Evolutionary conservation across 2,329 filamentous ascomycete genomes (phyloP).

Genomic region (Verticillium isaacii): DNA sequence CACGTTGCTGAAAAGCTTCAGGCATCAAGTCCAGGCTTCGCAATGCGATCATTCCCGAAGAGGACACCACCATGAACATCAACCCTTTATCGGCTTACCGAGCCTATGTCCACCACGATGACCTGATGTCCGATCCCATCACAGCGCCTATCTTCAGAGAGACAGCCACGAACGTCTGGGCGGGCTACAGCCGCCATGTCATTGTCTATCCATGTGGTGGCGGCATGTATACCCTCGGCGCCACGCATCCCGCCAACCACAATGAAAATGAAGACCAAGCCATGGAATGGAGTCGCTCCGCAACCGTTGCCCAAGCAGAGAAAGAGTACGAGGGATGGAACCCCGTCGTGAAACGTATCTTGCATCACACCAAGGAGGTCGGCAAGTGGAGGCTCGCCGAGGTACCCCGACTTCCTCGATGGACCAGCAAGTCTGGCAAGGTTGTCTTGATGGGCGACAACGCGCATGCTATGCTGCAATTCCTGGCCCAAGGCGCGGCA

Average conservation of each 20-base stretch:
- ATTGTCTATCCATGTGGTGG: background rate
- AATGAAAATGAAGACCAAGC: background rate
- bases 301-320: background rate
- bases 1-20: background rate
- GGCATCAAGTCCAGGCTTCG: background rate
- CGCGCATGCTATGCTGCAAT: background rate
- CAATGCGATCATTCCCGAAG: background rate
- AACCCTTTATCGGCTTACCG: background rate
- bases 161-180: background rate
- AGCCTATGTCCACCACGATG: background rate
- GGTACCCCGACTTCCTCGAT: background rate
- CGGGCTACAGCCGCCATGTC: background rate
- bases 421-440: background rate
- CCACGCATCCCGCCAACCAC: background rate
- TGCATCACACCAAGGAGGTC: background rate
- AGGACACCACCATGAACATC: background rate
- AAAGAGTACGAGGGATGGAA: background rate
- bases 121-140: background rate
- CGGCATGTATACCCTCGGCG: background rate
- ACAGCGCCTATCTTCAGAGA: background rate
- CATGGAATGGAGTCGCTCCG: background rate
- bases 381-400: conserved; percentile 1
- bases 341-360: background rate
- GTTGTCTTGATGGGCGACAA: conserved; percentile 1
- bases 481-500: background rate